Evolutionary conservation across 2,329 filamentous ascomycete genomes (phyloP).

Genomic region (Phaeosphaeria sp.): DNA sequence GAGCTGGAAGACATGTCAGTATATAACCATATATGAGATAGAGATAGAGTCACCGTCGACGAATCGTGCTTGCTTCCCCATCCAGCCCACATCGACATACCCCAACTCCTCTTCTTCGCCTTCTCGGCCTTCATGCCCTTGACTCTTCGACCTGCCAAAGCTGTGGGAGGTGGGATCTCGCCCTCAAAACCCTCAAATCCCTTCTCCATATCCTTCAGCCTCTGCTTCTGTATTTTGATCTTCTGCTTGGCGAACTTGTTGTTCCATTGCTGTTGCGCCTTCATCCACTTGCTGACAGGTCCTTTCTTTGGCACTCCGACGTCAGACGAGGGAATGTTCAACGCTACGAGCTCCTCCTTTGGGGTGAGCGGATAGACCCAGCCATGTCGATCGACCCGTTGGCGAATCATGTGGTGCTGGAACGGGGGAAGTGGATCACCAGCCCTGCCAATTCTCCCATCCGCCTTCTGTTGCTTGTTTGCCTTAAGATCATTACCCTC

Average conservation of each 20-base stretch:
- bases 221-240: slow-evolving; percentile 73
- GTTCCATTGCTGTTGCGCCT: slow-evolving; percentile 76
- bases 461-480: slow-evolving; percentile 13
- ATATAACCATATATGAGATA: not conserved
- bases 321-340: slow-evolving; percentile 68
- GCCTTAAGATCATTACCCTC: slow-evolving; percentile 24
- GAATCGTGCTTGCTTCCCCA: slow-evolving; percentile 93
- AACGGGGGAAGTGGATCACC: slow-evolving; percentile 85
- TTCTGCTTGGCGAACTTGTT: slow-evolving; percentile 73
- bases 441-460: slow-evolving; percentile 73
- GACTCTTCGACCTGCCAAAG: slow-evolving; percentile 75
- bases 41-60: slow-evolving; percentile 62
- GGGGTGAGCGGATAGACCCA: slow-evolving; percentile 72
- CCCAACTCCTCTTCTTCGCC: slow-evolving; percentile 72
- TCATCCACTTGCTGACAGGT: slow-evolving; percentile 84
- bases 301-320: slow-evolving; percentile 82
- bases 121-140: slow-evolving; percentile 56
- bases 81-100: slow-evolving; percentile 81
- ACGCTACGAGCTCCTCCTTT: slow-evolving; percentile 67
- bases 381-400: slow-evolving; percentile 82
- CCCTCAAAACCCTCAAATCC: slow-evolving; percentile 75
- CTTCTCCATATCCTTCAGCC: slow-evolving; percentile 73
- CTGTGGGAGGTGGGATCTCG: slow-evolving; percentile 83
- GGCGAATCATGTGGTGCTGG: slow-evolving; percentile 87
- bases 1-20: slow-evolving; percentile 28